Evolutionary conservation across 2,329 filamentous ascomycete genomes (phyloP), one percentile per base, ranked within the genome.

Genomic region (Botryotinia narcissicola): DNA sequence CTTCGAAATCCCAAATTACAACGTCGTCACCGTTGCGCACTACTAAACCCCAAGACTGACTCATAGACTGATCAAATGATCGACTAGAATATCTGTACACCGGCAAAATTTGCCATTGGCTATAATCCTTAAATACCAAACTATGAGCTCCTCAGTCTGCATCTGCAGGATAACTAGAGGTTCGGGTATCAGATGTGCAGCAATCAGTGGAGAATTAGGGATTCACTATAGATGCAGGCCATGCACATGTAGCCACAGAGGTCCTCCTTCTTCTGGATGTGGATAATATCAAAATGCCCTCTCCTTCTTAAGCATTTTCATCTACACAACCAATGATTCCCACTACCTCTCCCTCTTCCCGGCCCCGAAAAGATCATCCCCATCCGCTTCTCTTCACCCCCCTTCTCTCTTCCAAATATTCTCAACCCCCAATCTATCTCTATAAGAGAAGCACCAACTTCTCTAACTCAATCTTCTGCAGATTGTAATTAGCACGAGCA

Each of bases 101-200:
- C 0, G 9, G 0, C 4, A 0, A 32, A 57, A 57, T 0, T 32
- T 5, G 0, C 14, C 3, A 7, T 32, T 0, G 8, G n/a, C 29
- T 32, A 6, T 0, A 32, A 14, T 20, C 14, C 16, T 57, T 32
- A 20, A 29, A 57, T 20, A 29, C 0, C 3, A 57, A 4, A 4
- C 3, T 22, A 10, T 29, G 8, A 32, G 18, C 8, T 59, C 29
- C 54, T 22, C 18, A 32, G 7, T 3, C 4, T 2, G 4, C 10
- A 2, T 22, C 1, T 25, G 7, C 4, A 16, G 29, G 7, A 22
- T 22, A 10, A 10, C 22, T 4, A 16, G 1, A 59, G 18, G 4
- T 2, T 35, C 7, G 29, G n/a, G 4, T 22, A 32, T 10, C 7
- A 22, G 8, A 8, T 5, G 1, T 32, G 9, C 18, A 9, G 29